Evolutionary conservation across 164 flowering plant species (phyloP).

Genomic region (Liquidambar formosana): DNA sequence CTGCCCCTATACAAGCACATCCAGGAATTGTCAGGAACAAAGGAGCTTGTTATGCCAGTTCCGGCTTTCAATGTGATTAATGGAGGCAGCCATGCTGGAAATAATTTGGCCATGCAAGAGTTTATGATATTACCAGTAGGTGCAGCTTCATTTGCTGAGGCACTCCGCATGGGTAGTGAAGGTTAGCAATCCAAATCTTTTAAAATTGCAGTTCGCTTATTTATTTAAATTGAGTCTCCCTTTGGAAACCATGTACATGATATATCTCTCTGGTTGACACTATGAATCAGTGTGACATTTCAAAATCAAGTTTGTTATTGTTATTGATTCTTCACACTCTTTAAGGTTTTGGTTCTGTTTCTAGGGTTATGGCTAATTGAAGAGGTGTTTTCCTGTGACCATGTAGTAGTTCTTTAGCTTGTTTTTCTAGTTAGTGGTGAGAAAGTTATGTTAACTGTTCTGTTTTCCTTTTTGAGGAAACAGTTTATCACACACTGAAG

Average conservation of each 20-base stretch:
- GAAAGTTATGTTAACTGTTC: neutral
- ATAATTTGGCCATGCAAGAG: constrained; percentile 96
- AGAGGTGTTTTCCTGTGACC: neutral
- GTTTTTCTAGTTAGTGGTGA: no score
- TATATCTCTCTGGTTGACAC: no score
- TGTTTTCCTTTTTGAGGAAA: constrained; percentile 2
- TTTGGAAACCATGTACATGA: neutral
- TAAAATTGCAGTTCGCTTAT: neutral
- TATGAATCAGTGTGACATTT: no score
- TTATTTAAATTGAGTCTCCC: neutral
- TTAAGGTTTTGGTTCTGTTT: neutral
- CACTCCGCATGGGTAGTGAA: constrained; percentile 95
- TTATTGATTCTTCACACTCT: neutral
- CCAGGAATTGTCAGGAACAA: constrained; percentile 81
- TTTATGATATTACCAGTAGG: constrained; percentile 97
- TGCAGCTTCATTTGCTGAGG: constrained; percentile 89
- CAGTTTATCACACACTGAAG: constrained; percentile 90
- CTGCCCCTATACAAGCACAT: constrained; percentile 90
- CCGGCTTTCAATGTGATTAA: constrained; percentile 98
- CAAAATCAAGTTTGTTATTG: no score
- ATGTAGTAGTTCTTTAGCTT: no score
- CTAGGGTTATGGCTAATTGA: no score
- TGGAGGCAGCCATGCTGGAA: constrained; percentile 99
- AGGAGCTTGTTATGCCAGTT: constrained; percentile 97
- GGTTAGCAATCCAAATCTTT: constrained; percentile 39